Evolutionary conservation across 768 basidiomycete species (phyloP), one percentile per base, ranked within the genome.

Genomic region (Termitomyces sp.): DNA sequence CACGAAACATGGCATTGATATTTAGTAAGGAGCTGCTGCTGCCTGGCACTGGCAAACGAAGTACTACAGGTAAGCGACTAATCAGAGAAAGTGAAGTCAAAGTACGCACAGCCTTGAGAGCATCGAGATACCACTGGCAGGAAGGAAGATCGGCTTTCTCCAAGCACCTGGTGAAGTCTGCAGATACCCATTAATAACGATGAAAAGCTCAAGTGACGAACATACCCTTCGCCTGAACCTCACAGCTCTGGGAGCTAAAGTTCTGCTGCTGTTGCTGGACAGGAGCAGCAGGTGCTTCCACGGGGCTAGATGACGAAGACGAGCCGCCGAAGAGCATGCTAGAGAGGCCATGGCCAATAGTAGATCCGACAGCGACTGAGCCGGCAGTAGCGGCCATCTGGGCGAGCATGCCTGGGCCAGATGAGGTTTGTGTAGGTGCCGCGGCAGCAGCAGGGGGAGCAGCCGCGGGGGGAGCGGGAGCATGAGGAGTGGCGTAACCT

Each of bases 341-440:
- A 42, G 90, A 92, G 61, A 96, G 68, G n/a, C 93, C 93, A 68
- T 96, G 93, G 46, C 92, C 93, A 61, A 96, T 83, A 56, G 86
- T 87, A 8, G 90, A 93, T 26, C 93, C 94, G 49, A 92, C 76
- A 5, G 92, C 94, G 50, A 95, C 92, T 57, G 90, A 90, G 60
- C 92, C 93, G 27, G 92, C 93, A 6, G 93, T 92, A 5, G 90
- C 88, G 54, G 92, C 92, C 90, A 94, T 93, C 66, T 90, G 88
- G 0, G 83, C 79, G 18, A 94, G 55, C 80, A 94, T 76, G 14
- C 92, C 91, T 1, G 92, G 91, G 59, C 77, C 66, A 1, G 79
- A 59, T 7, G 58, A 70, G 46, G 77, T 76, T 37, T 75, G 71
- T 34, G 79, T 64, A 52, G 82, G 71, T 31, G 77, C 63, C n/a